Evolutionary conservation across 768 basidiomycete species (phyloP), one percentile per base, ranked within the genome.

Genomic region (Kwoniella dejecticola): DNA sequence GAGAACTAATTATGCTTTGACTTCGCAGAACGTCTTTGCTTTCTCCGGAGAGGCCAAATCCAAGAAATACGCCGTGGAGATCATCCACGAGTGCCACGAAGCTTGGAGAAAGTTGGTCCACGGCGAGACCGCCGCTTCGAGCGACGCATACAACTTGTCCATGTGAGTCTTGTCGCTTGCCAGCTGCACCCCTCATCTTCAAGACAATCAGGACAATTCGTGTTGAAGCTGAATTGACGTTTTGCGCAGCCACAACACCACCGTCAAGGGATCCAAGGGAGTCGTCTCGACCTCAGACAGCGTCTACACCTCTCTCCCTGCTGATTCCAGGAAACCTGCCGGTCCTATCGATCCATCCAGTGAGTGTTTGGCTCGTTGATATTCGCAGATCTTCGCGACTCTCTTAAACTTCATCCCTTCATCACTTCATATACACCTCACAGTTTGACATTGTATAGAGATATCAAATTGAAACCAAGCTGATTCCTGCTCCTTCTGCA

Each of bases 1-100:
- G n/a, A n/a, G n/a, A n/a, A n/a, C n/a, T n/a, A n/a, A n/a, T n/a
- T n/a, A n/a, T n/a, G n/a, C n/a, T n/a, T n/a, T n/a, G n/a, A n/a
- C n/a, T n/a, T n/a, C n/a, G n/a, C n/a, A n/a, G 83, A 99, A 99
- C 83, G 88, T 88, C 67, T 99, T 99, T 76, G 96, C 96, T 17
- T 99, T 99, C 86, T 94, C 91, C 54, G 96, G 96, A 60, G 96
- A 99, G 82, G 95, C 95, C 67, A 99, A 98, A 84, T 96, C 96
- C 85, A 96, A 95, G 85, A 96, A 95, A 81, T 99, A 98, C 79
- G 96, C 96, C 30, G 91, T 90, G 55, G 95, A 98, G 82, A 96
- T 98, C 82, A 89, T 99, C 77, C 94, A 96, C 80, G 96, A 99
- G 80, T 94, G 91, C 81, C 89, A 98, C 78, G 96, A 98, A 80